Base-by-base conservation (phyloP, 176 grass and related monocot genomes). In the Musa troglodytarum region DNA sequence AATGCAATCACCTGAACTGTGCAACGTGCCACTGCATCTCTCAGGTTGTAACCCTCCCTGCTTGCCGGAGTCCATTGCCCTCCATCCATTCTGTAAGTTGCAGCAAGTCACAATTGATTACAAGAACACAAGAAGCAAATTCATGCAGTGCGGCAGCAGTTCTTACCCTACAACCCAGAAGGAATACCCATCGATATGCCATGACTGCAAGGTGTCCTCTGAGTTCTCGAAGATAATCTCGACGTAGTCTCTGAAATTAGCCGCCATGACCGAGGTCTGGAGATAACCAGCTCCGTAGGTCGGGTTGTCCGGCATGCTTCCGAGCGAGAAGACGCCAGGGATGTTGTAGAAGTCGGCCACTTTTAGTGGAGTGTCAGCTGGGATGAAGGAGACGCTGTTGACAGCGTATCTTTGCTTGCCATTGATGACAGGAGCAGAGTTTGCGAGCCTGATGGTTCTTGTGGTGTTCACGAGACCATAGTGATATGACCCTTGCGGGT, bases 401-500 rank as follows among this genome's bases (percentile, higher is more conserved):
- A 97, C 87, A 13, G 94, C 90, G 5, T 97, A 97, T 86, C 94
- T 86, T 50, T 90, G 90, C 55, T 93, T 97, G 76, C 87, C 87
- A 24, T 91, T 97, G 75, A 97, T 91, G 65, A 26, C 77, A 19
- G 65, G 74, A 34, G 83, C 77, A 8, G 94, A 93, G 74, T 85
- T 93, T 11, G 86, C 88, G 1, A 97, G 86, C 73, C 80, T 86
- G 57, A 97, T 93, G 54, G 94, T 93, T 69, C 90, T 87, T 25
- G 94, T 97, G 9, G 94, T 97, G 78, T 97, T 93, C 8, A 97
- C 89, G 1, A 88, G 79, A 11, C 94, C 94, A 0, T 97, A 97
- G 78, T 97, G 94, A 77, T 91, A 97, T 3, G 94, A 97, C 11
- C 94, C 94, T 70, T 97, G 94, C n/a, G 94, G 94, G 13, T 97